A percentile compares a stretch with the other conserved stretches of the same genome.
Conservation (phyloP, 192 early-diverging fungal genomes). For the Haplosporangium gracile region DNA sequence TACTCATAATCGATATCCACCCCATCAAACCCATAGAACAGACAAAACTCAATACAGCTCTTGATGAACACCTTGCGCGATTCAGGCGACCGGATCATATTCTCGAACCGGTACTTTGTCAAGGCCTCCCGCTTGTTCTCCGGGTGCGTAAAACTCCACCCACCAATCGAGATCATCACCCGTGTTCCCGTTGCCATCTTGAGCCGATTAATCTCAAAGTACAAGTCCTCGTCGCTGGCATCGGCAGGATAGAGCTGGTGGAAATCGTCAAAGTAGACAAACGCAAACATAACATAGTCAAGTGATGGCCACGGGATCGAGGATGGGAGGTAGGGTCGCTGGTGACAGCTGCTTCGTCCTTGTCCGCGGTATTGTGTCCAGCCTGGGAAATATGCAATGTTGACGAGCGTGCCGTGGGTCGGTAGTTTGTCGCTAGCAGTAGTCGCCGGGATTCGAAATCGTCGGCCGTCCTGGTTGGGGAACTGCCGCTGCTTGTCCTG, state of each 20-base stretch:
- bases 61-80: slow-evolving; percentile 62
- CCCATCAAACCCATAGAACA: slow-evolving; percentile 44
- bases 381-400: slow-evolving; percentile 45
- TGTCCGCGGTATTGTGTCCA: slow-evolving; percentile 47
- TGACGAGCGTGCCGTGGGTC: slow-evolving; percentile 20
- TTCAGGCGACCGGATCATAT: slow-evolving; percentile 54
- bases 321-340: slow-evolving; percentile 58
- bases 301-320: slow-evolving; percentile 71
- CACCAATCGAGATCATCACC: slow-evolving; percentile 71
- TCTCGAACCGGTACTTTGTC: slow-evolving; percentile 59
- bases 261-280: slow-evolving; percentile 53
- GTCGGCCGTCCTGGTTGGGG: slow-evolving; percentile 9
- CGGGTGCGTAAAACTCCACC: slow-evolving; percentile 71
- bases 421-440: slow-evolving; percentile 12
- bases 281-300: slow-evolving; percentile 65
- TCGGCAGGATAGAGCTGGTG: slow-evolving; percentile 67
- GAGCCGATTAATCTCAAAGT: slow-evolving; percentile 60
- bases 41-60: slow-evolving; percentile 42
- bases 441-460: slow-evolving; percentile 26
- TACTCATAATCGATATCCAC: slow-evolving; percentile 77
- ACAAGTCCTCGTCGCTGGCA: slow-evolving; percentile 38
- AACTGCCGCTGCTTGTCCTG: slow-evolving; percentile 3
- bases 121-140: neutral
- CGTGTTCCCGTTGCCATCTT: slow-evolving; percentile 50
- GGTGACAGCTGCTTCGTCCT: slow-evolving; percentile 31